Evolutionary conservation across 139 green algal species (phyloP), one percentile per base, ranked within the genome.

Genomic region (Auxenochlorella pyrenoidosa): DNA sequence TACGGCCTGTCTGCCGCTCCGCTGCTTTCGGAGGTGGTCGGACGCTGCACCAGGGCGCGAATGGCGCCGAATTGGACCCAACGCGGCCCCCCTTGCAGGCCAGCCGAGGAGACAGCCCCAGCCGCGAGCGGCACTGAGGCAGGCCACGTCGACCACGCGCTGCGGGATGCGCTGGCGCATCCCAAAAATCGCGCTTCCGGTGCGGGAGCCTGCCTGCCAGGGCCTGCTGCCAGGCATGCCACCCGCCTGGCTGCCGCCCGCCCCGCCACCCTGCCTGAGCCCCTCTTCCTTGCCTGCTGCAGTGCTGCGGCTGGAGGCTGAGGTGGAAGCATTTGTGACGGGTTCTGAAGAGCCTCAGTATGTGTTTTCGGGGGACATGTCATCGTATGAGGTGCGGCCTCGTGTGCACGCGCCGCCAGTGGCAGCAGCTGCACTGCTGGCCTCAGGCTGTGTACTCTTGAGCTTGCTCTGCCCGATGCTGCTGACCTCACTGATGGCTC

Each of bases 251-350:
- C 34, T 47, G 47, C 38, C n/a, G 51, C 47, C 47, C 22, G 21
- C 19, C 24, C 8, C 32, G 30, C 21, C 26, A 43, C 22, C 19
- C 41, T 38, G 40, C 36, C 71, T 38, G 40, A 26, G 40, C n/a
- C 44, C 21, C 13, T 32, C 19, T 19, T 51, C 4, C 34, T 12
- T 82, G 22, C 63, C 66, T 13, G 44, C 43, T 79, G 63, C 90
- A 93, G 90, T 93, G 36, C 77, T 93, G 32, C 63, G 54, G 0
- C 83, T 93, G 47, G 90, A 93, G 65, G 75, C 76, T 1, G 90
- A 93, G 75, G 86, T 93, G 3, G 82, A 90, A 40, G 70, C n/a
- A 5, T 93, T 93, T 80, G 84, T 93, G n/a, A 30, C 71, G 22
- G 72, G 86, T 19, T 80, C 78, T 8, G n/a, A 66, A 2, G 71